Conservation (phyloP, 352 stramenopile genomes). For the Phytopythium aichiense region DNA sequence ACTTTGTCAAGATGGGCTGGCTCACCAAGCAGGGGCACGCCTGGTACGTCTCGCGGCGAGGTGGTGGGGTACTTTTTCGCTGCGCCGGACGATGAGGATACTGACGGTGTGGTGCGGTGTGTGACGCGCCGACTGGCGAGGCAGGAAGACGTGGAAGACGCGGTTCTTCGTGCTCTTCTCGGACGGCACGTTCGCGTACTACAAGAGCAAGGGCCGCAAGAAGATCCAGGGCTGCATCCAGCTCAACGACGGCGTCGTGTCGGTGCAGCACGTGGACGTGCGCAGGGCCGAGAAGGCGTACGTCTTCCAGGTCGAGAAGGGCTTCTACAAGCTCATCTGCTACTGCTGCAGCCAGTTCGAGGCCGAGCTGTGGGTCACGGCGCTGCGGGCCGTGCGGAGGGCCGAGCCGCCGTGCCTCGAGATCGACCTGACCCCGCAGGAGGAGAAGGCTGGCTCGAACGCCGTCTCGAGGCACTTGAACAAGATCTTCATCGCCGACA, state of each 20-base stretch:
- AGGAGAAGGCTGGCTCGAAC: conserved; percentile 50
- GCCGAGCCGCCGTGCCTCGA: conserved; percentile 48
- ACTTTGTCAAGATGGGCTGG: conserved; percentile 82
- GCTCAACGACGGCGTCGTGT: conserved; percentile 81
- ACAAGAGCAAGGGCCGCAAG: conserved; percentile 67
- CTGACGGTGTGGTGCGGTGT: neutral
- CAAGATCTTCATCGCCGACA: conserved; percentile 79
- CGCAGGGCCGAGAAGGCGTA: conserved; percentile 60
- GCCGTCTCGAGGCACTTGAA: conserved; percentile 63
- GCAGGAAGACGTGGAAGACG: conserved; percentile 84
- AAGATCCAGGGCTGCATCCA: conserved; percentile 83
- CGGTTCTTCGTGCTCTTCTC: conserved; percentile 84
- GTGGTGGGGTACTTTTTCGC: neutral
- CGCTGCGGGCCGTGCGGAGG: conserved; percentile 47
- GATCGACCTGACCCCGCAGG: conserved; percentile 49
- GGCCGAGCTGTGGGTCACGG: conserved; percentile 78
- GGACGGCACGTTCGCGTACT: conserved; percentile 81
- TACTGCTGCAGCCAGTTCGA: conserved; percentile 75
- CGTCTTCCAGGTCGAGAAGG: conserved; percentile 82
- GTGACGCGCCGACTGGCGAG: neutral
- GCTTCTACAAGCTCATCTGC: conserved; percentile 80
- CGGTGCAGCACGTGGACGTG: conserved; percentile 76
- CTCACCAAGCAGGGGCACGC: conserved; percentile 82
- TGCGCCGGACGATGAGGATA: neutral
- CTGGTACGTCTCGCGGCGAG: conserved; percentile 27